These are phyloP conservation scores for Suillus decipiens DNA, from an alignment of 768 basidiomycete species.

Conservation along the genomic window DNA sequence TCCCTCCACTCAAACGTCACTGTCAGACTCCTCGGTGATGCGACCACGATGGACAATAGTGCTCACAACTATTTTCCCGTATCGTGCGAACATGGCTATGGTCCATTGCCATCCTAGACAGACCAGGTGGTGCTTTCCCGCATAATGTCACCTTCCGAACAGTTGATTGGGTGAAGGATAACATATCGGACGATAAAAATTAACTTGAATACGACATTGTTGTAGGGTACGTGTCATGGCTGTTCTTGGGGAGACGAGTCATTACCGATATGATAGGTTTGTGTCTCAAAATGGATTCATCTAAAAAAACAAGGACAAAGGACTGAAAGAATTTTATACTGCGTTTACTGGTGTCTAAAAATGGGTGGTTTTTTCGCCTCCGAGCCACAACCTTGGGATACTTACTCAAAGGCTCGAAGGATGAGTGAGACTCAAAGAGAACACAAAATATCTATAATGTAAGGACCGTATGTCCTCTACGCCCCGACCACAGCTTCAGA, in stretches of 20 bases:
- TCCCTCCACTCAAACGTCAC: slow-evolving; percentile 15
- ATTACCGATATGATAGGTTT: slow-evolving; percentile 47
- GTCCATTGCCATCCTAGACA: slow-evolving; percentile 52
- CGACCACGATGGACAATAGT: slow-evolving; percentile 3
- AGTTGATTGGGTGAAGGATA: too few relatives aligned
- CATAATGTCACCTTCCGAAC: too few relatives aligned
- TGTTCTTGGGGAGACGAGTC: neutral
- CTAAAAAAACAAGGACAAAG: slow-evolving; percentile 78
- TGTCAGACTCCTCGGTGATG: slow-evolving; percentile 9
- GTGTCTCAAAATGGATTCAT: slow-evolving; percentile 92
- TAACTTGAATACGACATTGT: slow-evolving; percentile 82
- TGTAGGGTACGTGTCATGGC: slow-evolving; percentile 58
- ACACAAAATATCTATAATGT: slow-evolving; percentile 45
- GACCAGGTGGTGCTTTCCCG: too few relatives aligned
- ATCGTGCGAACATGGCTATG: slow-evolving; percentile 76
- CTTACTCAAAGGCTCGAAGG: slow-evolving; percentile 76
- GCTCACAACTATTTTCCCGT: slow-evolving; percentile 70
- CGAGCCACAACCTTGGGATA: slow-evolving; percentile 85
- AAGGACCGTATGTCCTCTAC: too few relatives aligned
- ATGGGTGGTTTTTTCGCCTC: slow-evolving; percentile 70
- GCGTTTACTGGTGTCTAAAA: slow-evolving; percentile 56
- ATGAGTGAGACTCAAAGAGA: slow-evolving; percentile 67
- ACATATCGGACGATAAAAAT: slow-evolving; percentile 12
- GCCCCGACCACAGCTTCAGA: too few relatives aligned
- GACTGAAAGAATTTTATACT: slow-evolving; percentile 67